Evolutionary conservation across 768 basidiomycete genomes (phyloP).

Genomic region (Suillus fuscotomentosus): DNA sequence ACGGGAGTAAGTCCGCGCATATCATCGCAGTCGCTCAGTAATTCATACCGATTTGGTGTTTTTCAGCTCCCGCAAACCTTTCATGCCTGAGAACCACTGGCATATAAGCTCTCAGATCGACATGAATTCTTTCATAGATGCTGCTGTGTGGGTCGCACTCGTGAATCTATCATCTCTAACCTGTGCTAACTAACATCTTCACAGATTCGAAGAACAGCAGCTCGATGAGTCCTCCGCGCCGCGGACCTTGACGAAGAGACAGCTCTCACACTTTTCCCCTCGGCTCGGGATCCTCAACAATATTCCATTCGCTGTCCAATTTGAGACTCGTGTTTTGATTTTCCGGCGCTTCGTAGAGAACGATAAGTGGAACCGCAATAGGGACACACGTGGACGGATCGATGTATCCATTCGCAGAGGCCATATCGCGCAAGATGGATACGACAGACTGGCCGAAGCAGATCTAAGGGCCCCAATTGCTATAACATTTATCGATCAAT

Average conservation of each 20-base stretch:
- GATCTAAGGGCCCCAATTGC: constrained; percentile 81
- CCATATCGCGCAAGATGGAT: constrained; percentile 87
- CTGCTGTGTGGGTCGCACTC: constrained; percentile 64
- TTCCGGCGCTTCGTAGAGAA: constrained; percentile 81
- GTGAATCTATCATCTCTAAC: background rate
- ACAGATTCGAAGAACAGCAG: constrained; percentile 66
- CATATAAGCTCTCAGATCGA: constrained; percentile 63
- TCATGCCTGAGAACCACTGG: constrained; percentile 87
- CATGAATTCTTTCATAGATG: constrained; percentile 75
- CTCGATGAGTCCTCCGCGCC: constrained; percentile 28
- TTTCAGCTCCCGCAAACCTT: constrained; percentile 75
- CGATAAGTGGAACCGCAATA: constrained; percentile 40
- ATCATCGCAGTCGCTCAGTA: background rate
- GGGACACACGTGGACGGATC: constrained; percentile 18
- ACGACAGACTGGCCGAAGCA: constrained; percentile 73
- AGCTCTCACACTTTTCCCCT: constrained; percentile 59
- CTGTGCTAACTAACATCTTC: background rate
- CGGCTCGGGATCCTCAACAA: constrained; percentile 91
- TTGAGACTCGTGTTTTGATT: constrained; percentile 85
- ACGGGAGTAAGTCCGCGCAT: constrained; percentile 65
- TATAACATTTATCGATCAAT: constrained; percentile 93
- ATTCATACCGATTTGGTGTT: constrained; percentile 8
- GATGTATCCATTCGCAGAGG: constrained; percentile 51
- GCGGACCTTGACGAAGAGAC: constrained; percentile 56
- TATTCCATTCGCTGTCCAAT: constrained; percentile 94